Evolutionary conservation across 1,139 yeast genomes (phyloP).

Genomic region (Yamadazyma sp.): DNA sequence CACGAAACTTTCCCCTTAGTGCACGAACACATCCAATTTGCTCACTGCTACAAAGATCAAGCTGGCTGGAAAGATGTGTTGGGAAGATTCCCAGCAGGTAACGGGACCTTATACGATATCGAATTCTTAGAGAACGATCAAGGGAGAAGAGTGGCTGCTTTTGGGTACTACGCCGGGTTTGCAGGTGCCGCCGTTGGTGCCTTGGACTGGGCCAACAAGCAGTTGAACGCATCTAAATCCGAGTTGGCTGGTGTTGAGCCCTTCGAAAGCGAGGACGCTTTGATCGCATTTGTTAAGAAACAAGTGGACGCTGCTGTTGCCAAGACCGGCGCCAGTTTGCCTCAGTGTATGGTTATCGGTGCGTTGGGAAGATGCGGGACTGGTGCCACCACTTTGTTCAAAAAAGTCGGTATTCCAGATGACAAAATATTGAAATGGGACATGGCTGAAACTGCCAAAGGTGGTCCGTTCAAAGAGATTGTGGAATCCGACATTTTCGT

Average conservation of each 20-base stretch:
- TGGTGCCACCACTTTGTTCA: constrained; percentile 89
- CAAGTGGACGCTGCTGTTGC: constrained; percentile 60
- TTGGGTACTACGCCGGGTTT: constrained; percentile 97
- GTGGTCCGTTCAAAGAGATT: constrained; percentile 96
- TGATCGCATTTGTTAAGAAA: constrained; percentile 67
- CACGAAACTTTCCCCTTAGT: constrained; percentile 73
- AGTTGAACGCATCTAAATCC: constrained; percentile 59
- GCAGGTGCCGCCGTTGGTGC: constrained; percentile 98
- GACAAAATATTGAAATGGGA: constrained; percentile 89
- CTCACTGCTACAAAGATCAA: constrained; percentile 97
- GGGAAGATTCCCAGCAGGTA: constrained; percentile 84
- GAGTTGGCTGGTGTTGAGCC: constrained; percentile 79
- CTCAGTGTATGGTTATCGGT: constrained; percentile 87
- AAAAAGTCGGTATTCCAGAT: constrained; percentile 86
- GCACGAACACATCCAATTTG: constrained; percentile 97
- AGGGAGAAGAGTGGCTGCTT: constrained; percentile 98
- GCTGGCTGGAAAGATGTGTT: constrained; percentile 95
- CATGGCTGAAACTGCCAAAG: constrained; percentile 91
- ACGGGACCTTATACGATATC: constrained; percentile 86
- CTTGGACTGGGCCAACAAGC: constrained; percentile 92
- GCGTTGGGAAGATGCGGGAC: constrained; percentile 98
- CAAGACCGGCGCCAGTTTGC: constrained; percentile 56
- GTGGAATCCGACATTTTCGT: constrained; percentile 84
- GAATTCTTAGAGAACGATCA: constrained; percentile 92
- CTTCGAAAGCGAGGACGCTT: constrained; percentile 73